Base-by-base conservation (phyloP, 164 flowering plant genomes). In the Kalanchoe fedtschenkoi region DNA sequence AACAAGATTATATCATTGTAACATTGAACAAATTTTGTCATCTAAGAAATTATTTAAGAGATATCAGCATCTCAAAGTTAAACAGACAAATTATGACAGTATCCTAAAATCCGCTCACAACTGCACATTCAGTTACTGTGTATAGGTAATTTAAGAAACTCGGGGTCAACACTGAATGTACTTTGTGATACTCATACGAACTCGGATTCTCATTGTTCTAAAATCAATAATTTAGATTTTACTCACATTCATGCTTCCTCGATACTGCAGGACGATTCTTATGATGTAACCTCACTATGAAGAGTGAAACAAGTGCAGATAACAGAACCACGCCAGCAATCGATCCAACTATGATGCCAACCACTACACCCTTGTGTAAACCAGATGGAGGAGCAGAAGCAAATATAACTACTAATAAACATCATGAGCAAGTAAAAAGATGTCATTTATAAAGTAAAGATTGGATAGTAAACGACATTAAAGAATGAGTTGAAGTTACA, bases 361-460 rank as follows among this genome's bases (percentile, higher is more conserved):
- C 85, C 28, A 81, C 10, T 42, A 78, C 86, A 21, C 82, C 89
- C 53, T 71, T 89, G 77, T 87, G 77, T 66, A 87, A 13, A 46
- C 83, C 80, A 41, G 84, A 70, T 1, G 62, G 60, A 64, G 75
- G 17, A 62, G 76, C 29, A 7, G 61, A 9, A 13, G 39, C 4
- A 62, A 67, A 11, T 29, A 51, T 82, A 78, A 77, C 56, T 13
- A 51, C 56, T 61, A 63, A 73, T 58, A 34, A 58, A 34, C 35
- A 69, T 28, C 28, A 69, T 41, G 10, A 57, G 55, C 11, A 68
- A 64, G 14, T 13, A 63, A 24, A 26, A 46, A 9, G 5, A 62
- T 2, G 41, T 26, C 9, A 29, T 4, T n/a, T 11, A 6, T 62
- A 9, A 44, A 9, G 51, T n/a, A 44, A 21, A 43, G 3, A 14